These are phyloP conservation scores for Lactifluus pinguis DNA, from an alignment of 768 basidiomycete genomes.

Conservation along the genomic window DNA sequence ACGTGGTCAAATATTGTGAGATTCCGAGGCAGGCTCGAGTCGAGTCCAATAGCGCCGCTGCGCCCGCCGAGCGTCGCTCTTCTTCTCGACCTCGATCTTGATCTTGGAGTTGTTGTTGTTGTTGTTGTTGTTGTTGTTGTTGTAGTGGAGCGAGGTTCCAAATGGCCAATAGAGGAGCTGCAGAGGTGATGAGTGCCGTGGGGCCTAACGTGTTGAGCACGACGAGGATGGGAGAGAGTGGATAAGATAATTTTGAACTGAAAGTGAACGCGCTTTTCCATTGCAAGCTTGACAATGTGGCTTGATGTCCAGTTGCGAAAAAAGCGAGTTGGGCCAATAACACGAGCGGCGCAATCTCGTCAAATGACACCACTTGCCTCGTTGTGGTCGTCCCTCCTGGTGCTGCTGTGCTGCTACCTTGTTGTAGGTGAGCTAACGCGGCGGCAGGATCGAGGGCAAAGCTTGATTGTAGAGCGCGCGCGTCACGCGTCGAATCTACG, in stretches of 20 bases:
- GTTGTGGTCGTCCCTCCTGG: neutral
- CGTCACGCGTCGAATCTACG: conserved; percentile 74
- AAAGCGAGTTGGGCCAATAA: conserved; percentile 71
- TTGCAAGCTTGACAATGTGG: conserved; percentile 80
- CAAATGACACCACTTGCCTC: conserved; percentile 37
- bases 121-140: neutral
- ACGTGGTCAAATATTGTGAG: conserved; percentile 56
- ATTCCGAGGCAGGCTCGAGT: conserved; percentile 29
- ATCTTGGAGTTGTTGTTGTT: neutral
- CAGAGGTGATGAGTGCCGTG: conserved; percentile 54
- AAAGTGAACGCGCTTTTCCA: conserved; percentile 94
- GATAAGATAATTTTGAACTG: conserved; percentile 56
- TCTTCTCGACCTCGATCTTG: too few species aligned
- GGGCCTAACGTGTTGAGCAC: conserved; percentile 72
- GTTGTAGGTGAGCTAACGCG: conserved; percentile 28
- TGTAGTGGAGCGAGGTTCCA: conserved; percentile 74
- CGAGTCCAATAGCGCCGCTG: neutral
- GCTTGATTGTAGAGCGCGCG: conserved; percentile 40
- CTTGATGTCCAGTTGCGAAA: conserved; percentile 88
- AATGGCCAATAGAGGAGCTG: conserved; percentile 60
- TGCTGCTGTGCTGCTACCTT: neutral
- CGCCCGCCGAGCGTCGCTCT: conserved; percentile 20
- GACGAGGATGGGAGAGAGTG: conserved; percentile 66
- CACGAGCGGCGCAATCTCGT: conserved; percentile 64
- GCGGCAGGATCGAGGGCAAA: conserved; percentile 29